These are phyloP conservation scores for Capsicum chinense DNA, from an alignment of 257 asterid genomes.

Conservation along the genomic window DNA sequence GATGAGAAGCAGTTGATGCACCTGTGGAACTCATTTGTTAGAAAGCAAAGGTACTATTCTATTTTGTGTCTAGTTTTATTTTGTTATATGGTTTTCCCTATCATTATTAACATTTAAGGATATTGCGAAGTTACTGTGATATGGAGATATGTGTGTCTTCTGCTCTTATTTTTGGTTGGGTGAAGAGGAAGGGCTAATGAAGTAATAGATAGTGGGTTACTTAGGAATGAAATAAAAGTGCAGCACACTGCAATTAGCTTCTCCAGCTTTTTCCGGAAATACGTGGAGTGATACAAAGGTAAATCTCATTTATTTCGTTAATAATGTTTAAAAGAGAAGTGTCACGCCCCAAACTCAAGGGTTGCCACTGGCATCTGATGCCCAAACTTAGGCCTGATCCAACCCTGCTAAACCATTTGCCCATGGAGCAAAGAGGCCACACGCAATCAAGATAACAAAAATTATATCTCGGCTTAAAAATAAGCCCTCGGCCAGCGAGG, in stretches of 20 bases:
- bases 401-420: no score
- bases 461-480: no score
- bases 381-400: no score
- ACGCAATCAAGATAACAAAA: no score
- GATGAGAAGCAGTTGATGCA: slow-evolving; percentile 97
- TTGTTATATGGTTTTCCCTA: neutral
- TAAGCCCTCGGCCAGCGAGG: no score
- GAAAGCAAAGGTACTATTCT: slow-evolving; percentile 82
- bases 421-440: no score
- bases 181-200: slow-evolving; percentile 15
- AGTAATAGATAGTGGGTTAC: neutral
- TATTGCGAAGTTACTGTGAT: slow-evolving; percentile 24
- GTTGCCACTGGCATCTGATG: no score
- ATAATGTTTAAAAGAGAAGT: neutral
- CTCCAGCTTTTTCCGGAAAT: neutral
- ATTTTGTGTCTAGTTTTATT: slow-evolving; percentile 15
- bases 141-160: neutral
- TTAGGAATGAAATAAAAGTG: neutral
- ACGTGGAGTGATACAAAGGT: neutral
- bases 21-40: slow-evolving; percentile 97
- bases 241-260: neutral
- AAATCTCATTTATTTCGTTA: neutral
- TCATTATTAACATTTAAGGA: slow-evolving; percentile 21
- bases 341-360: no score
- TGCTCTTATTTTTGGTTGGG: slow-evolving; percentile 13